Evolutionary conservation across 2,329 filamentous ascomycete genomes (phyloP), one percentile per base, ranked within the genome.

Genomic region (Penicillium sp.): DNA sequence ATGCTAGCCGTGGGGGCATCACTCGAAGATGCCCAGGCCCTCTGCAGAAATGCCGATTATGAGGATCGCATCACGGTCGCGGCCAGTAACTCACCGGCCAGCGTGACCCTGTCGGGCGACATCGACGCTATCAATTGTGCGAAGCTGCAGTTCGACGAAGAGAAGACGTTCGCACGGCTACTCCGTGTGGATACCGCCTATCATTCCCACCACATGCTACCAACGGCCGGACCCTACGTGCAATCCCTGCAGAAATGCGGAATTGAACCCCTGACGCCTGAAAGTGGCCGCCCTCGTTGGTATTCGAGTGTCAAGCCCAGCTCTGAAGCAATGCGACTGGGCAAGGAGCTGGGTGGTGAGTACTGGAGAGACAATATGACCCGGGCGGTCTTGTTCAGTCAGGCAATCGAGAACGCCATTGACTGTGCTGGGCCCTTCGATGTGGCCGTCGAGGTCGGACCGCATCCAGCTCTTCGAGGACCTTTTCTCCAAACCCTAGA

Each of bases 371-470:
- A 26, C 33, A 27, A 30, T 39, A 48, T 70, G 51, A 35, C 57
- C 1, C 41, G 53, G 2, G 48, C 64, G 3, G 64, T 69, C 10
- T 45, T 58, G 2, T 70, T 67, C 43, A 53, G 51, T 9, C 37
- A 53, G 14, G 58, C 56, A n/a, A 19, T 65, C 9, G 21, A 34
- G 6, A 35, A 38, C 20, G 43, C 48, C 9, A 13, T 34, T 9
- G 7, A 7, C 9, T 21, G 4, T 19, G 45, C 38, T 27, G 43
- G 45, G 7, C 35, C 31, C 14, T 51, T 37, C 3, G 36, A 34
- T 27, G 28, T 48, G 13, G 50, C 25, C 15, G 30, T 52, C 11
- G 61, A 65, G 27, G 44, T 64, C 7, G 63, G 63, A 2, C 60
- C 65, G 7, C 62, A 67, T 38, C 50, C 58, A 1, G 58, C 59